phyloP scores from a whole-genome alignment of 495 filamentous ascomycete genomes.

The Aspergillus homomorphus region DNA sequence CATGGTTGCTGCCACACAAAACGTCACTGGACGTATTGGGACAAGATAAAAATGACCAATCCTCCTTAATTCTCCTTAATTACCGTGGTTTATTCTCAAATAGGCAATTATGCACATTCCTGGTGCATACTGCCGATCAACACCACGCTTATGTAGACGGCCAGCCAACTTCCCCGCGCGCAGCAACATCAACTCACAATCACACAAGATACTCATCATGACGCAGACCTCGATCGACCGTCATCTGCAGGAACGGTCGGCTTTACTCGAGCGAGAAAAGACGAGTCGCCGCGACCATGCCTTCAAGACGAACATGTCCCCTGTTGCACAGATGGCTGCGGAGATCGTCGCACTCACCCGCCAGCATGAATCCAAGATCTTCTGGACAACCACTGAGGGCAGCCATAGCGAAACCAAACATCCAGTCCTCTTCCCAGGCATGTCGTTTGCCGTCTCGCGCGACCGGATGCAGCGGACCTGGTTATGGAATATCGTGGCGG shows the following conservation, averaged over 20 bases:
- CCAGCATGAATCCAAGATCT: conserved; percentile 8
- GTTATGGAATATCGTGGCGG: conserved; percentile 12
- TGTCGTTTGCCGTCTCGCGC: conserved; percentile 13
- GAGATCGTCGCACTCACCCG: conserved; percentile 10
- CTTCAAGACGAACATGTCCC: conserved; percentile 15
- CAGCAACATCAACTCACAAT: background rate
- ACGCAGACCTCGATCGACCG: background rate
- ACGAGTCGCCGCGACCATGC: conserved; percentile 12
- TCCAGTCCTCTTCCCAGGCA: conserved; percentile 13
- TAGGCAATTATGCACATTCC: too few relatives aligned
- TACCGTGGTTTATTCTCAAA: too few relatives aligned
- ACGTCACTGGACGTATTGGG: too few relatives aligned
- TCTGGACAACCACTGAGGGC: conserved; percentile 3
- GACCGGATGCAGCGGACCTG: conserved; percentile 11
- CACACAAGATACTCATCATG: conserved; percentile 1
- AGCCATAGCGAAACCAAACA: background rate
- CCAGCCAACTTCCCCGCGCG: too few relatives aligned
- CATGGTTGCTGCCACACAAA: too few relatives aligned
- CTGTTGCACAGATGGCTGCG: conserved; percentile 10
- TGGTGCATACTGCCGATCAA: too few relatives aligned
- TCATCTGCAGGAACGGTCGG: conserved; percentile 5
- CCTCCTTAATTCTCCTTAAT: too few relatives aligned
- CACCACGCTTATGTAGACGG: too few relatives aligned
- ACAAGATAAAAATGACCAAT: too few relatives aligned
- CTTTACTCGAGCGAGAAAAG: conserved; percentile 12